Evolutionary conservation across 2,329 filamentous ascomycete species (phyloP).

Genomic region (Paracorniculantispora psalliotae): DNA sequence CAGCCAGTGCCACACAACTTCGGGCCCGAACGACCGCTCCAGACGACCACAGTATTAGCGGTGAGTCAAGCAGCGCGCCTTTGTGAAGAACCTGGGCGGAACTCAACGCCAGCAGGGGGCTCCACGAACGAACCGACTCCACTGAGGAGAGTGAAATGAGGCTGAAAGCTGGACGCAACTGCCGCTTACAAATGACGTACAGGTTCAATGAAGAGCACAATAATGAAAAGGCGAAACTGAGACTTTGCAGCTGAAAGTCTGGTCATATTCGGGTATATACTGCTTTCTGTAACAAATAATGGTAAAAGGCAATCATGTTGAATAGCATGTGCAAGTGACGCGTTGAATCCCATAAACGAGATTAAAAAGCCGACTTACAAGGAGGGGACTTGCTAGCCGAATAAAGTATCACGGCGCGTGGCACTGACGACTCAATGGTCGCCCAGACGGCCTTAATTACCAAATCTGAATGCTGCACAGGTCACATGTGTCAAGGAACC

Average conservation of each 20-base stretch:
- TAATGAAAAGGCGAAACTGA: not conserved
- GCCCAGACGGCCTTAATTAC: not conserved
- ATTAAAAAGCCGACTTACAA: not conserved
- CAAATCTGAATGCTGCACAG: not conserved
- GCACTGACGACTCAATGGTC: not conserved
- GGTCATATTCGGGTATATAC: not conserved
- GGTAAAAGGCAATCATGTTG: not conserved
- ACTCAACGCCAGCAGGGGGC: not conserved
- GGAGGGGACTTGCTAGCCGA: not conserved
- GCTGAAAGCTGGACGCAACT: not conserved
- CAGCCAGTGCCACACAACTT: too few species aligned
- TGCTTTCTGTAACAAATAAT: not conserved
- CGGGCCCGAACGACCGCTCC: not conserved
- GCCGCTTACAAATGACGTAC: not conserved
- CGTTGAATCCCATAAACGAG: not conserved
- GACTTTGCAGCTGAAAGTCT: not conserved
- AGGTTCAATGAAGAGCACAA: too few species aligned
- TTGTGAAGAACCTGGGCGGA: not conserved
- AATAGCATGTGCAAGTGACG: not conserved
- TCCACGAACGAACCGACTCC: slow-evolving; percentile 1
- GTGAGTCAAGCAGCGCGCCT: not conserved
- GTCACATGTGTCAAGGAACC: not conserved
- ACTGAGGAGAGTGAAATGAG: not conserved
- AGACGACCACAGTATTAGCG: not conserved
- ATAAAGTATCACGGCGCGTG: not conserved